Evolutionary conservation across 148 eudicot species (phyloP), one percentile per base, ranked within the genome.

Genomic region (Heliamphora exappendiculata): DNA sequence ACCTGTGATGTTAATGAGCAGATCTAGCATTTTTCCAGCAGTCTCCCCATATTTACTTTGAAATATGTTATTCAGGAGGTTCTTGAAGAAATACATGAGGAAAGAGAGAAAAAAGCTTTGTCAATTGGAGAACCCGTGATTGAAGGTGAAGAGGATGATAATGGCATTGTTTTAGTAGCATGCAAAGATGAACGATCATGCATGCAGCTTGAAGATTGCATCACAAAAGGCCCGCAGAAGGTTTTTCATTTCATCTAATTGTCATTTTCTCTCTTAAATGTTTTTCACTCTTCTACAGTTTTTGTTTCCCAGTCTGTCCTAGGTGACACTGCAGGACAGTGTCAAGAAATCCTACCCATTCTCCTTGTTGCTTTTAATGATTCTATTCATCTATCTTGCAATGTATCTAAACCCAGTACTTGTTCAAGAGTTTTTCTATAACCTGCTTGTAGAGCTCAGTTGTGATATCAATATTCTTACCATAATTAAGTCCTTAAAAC

Each of bases 131-230:
- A 85, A 59, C 60, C 53, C 78, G 76, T 59, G 50, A 37, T 53
- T 42, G 82, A 72, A 64, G 76, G 77, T 60, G 83, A 75, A 73
- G 88, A 79, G 33, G 89, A 86, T 80, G 75, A 79, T 59, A 89
- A 86, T 79, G 96, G 97, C 62, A 87, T 87, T 85, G 88, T 96
- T 66, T 83, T 96, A 81, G 97, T 96, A 34, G 90, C 87, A 12
- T 96, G 99, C 89, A 93, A 91, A 85, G 99, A 96, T 85, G 99
- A 96, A 79, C 87, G 78, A 82, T 89, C 99, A 0, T 96, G 98
- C 89, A 85, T 89, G 89, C 97, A 96, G 84, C 99, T 96, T 76
- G 91, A 96, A 84, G 99, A 93, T 86, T 93, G 90, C 86, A 91
- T 91, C 78, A 84, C 76, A 19, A 90, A 82, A 75, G 94, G 93